These are phyloP conservation scores for Hirschfeldia incana DNA, from an alignment of 345 rosid species.

Conservation along the genomic window DNA sequence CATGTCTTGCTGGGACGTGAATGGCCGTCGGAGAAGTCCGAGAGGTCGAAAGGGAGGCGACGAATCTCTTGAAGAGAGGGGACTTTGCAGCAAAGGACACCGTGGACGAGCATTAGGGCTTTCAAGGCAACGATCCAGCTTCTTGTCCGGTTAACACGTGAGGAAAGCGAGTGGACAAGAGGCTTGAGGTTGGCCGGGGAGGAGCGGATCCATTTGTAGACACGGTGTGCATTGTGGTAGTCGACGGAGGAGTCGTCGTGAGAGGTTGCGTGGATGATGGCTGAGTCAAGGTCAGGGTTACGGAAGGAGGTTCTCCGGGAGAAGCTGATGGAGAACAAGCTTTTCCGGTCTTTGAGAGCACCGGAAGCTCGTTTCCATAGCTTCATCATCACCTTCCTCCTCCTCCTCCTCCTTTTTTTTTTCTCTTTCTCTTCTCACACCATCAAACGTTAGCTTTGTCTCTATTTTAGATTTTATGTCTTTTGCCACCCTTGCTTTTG, in stretches of 20 bases:
- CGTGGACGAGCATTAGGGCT: slow-evolving; percentile 76
- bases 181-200: slow-evolving; percentile 65
- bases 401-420: not conserved
- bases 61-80: slow-evolving; percentile 38
- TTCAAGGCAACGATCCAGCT: slow-evolving; percentile 84
- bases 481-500: slow-evolving; percentile 18
- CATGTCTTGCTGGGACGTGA: slow-evolving; percentile 44
- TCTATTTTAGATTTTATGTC: slow-evolving; percentile 31
- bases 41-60: slow-evolving; percentile 70
- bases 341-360: slow-evolving; percentile 73
- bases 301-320: slow-evolving; percentile 40
- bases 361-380: slow-evolving; percentile 73
- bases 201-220: slow-evolving; percentile 63
- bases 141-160: slow-evolving; percentile 57
- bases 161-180: slow-evolving; percentile 48
- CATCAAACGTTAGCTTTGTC: slow-evolving; percentile 10
- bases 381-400: slow-evolving; percentile 48
- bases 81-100: slow-evolving; percentile 66
- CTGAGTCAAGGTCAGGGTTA: slow-evolving; percentile 60
- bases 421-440: not conserved
- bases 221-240: slow-evolving; percentile 61
- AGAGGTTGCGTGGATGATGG: slow-evolving; percentile 77
- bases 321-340: slow-evolving; percentile 49
- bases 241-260: slow-evolving; percentile 63
- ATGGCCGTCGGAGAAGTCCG: slow-evolving; percentile 58